Percentiles rank a stretch among this genome's conserved stretches.
Conservation (phyloP, 1,284 basidiomycete species). For the Mrakiaceae sp. region DNA sequence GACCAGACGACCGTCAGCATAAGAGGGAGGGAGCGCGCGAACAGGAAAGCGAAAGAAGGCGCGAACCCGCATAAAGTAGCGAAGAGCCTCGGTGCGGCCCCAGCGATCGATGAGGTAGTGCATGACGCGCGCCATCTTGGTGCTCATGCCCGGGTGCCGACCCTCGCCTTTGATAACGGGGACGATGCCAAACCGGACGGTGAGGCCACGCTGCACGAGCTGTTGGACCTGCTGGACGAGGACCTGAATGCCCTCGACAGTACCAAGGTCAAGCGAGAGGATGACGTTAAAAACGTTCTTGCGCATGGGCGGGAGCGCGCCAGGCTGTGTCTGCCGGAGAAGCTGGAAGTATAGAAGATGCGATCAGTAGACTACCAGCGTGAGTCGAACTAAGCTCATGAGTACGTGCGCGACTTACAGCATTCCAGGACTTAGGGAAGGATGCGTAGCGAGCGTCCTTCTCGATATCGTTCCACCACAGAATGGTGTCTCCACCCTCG, state of each 20-base stretch:
- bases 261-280: constrained; percentile 64
- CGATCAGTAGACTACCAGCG: neutral
- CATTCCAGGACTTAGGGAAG: no score
- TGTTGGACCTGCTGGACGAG: constrained; percentile 51
- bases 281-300: constrained; percentile 73
- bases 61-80: constrained; percentile 49
- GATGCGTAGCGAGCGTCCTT: constrained; percentile 53
- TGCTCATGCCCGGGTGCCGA: neutral
- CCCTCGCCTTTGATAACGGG: constrained; percentile 47
- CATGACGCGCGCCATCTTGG: constrained; percentile 58
- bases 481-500: constrained; percentile 60
- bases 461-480: constrained; percentile 85
- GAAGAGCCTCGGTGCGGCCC: constrained; percentile 51
- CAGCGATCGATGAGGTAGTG: constrained; percentile 54
- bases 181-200: constrained; percentile 72
- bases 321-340: constrained; percentile 57
- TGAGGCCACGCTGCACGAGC: constrained; percentile 59
- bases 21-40: neutral
- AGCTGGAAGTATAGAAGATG: constrained; percentile 40
- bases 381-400: neutral
- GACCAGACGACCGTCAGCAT: no score
- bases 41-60: neutral
- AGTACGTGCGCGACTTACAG: no score
- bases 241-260: constrained; percentile 48
- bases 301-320: constrained; percentile 58